Conservation (phyloP, 352 stramenopile species). For the Phytophthora cajani region DNA sequence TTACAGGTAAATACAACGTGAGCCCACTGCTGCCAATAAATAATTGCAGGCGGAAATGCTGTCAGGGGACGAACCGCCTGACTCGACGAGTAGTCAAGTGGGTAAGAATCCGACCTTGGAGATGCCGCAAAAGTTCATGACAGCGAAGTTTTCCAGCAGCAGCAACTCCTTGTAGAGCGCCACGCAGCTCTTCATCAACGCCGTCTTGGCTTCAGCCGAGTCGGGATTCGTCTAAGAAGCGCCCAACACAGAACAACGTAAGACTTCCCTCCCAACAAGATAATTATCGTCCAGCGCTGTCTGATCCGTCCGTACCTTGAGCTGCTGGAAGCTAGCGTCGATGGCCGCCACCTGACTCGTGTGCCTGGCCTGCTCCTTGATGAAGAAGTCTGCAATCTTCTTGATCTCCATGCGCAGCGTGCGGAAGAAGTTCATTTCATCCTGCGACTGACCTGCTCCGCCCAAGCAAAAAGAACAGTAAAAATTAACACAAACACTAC, state of each 20-base stretch:
- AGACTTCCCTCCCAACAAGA: constrained; percentile 5
- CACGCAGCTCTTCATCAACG: constrained; percentile 85
- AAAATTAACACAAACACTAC: neutral
- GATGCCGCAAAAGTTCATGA: constrained; percentile 92
- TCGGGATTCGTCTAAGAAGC: constrained; percentile 47
- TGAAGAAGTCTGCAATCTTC: constrained; percentile 87
- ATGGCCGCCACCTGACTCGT: constrained; percentile 69
- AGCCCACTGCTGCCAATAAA: neutral
- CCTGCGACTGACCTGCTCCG: constrained; percentile 74
- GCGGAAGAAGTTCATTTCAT: constrained; percentile 91
- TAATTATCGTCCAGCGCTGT: constrained; percentile 8
- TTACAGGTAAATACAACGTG: constrained; percentile 4
- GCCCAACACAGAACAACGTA: constrained; percentile 6
- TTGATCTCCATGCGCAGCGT: constrained; percentile 86
- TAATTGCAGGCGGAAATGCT: constrained; percentile 8
- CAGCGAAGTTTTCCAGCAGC: constrained; percentile 88
- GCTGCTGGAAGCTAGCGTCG: constrained; percentile 66
- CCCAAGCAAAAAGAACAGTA: neutral
- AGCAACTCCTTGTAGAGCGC: constrained; percentile 88
- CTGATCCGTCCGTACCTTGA: constrained; percentile 51
- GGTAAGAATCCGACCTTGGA: constrained; percentile 61
- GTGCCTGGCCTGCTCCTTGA: constrained; percentile 83
- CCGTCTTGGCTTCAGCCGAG: constrained; percentile 70
- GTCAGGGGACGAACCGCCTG: constrained; percentile 27
- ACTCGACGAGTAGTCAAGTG: constrained; percentile 8